These are phyloP conservation scores for Scedosporium apiospermum DNA, from an alignment of 2,329 filamentous ascomycete species.

Conservation along the genomic window DNA sequence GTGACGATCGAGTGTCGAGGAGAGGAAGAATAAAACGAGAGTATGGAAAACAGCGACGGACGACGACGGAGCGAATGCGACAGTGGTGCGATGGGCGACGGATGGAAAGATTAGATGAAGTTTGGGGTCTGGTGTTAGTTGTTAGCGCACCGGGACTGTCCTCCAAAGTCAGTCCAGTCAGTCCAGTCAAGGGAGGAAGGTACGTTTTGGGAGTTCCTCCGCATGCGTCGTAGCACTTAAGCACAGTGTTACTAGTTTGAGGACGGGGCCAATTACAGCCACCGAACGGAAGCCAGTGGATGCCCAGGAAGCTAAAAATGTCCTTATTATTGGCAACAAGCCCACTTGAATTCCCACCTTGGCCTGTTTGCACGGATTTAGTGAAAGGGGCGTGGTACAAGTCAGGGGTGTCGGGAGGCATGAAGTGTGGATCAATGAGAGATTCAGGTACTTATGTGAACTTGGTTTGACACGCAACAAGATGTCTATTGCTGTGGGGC, in stretches of 20 bases:
- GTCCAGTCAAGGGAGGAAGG: background rate
- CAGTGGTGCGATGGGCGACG: background rate
- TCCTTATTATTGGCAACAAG: background rate
- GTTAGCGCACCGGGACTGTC: background rate
- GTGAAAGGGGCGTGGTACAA: background rate
- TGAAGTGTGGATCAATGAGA: background rate
- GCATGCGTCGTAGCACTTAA: background rate
- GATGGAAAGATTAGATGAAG: background rate
- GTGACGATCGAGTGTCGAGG: background rate
- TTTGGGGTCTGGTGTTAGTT: background rate
- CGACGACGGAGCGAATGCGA: background rate
- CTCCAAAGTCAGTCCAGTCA: background rate
- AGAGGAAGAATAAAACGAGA: background rate
- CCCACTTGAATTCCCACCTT: background rate
- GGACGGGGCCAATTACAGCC: background rate
- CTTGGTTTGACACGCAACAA: too few relatives aligned
- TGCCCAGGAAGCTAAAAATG: background rate
- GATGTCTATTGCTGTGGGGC: background rate
- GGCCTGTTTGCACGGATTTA: background rate
- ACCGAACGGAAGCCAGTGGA: background rate
- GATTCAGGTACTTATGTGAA: too few relatives aligned
- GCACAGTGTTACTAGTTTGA: background rate
- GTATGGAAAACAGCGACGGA: background rate
- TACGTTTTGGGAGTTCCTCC: background rate
- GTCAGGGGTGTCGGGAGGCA: background rate